Evolutionary conservation across 164 flowering plant species (phyloP).

Genomic region (Vitis amurensis): DNA sequence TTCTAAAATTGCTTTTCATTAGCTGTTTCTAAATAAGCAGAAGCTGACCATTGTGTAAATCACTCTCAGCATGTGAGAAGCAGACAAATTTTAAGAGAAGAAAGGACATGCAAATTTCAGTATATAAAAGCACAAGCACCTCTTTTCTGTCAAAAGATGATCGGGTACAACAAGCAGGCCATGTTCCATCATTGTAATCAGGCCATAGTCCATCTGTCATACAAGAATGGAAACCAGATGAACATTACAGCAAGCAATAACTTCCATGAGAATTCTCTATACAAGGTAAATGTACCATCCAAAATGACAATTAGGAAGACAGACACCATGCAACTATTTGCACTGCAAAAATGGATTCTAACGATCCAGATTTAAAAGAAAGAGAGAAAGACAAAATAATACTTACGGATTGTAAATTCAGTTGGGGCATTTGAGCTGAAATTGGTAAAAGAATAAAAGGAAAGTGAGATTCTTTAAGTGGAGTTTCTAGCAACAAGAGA

Average conservation of each 20-base stretch:
- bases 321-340: not conserved
- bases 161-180: slow-evolving; percentile 74
- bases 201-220: slow-evolving; percentile 79
- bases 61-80: too few relatives aligned
- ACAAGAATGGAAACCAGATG: slow-evolving; percentile 10
- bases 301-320: not conserved
- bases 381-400: not conserved
- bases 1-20: not conserved
- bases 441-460: not conserved
- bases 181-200: slow-evolving; percentile 78
- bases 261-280: not conserved
- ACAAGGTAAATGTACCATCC: not conserved
- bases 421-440: slow-evolving; percentile 45
- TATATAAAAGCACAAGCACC: slow-evolving; percentile 29
- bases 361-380: not conserved
- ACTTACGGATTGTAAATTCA: slow-evolving; percentile 66
- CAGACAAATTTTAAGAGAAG: too few relatives aligned
- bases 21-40: not conserved
- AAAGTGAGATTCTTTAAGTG: not conserved
- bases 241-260: not conserved
- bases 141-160: slow-evolving; percentile 50
- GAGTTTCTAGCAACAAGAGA: not conserved
- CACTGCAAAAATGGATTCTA: not conserved
- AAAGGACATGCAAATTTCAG: not conserved
- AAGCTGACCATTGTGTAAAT: not conserved